Evolutionary conservation across 352 stramenopile species (phyloP).

Genomic region (Phytophthora hybrid): DNA sequence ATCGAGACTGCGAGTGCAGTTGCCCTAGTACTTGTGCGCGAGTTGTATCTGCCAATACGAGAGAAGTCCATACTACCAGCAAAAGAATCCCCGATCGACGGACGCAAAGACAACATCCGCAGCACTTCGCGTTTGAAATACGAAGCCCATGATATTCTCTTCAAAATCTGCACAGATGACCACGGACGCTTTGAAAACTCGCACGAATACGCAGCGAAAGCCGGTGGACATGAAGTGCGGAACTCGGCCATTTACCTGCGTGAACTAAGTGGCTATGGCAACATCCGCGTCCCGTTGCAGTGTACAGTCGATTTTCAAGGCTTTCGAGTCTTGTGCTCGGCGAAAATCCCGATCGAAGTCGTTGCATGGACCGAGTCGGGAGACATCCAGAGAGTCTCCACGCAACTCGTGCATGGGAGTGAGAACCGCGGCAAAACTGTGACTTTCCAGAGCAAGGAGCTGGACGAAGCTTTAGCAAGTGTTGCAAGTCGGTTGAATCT

Average conservation of each 20-base stretch:
- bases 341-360: slow-evolving; percentile 87
- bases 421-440: slow-evolving; percentile 87
- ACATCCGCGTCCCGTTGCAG: slow-evolving; percentile 78
- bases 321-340: slow-evolving; percentile 86
- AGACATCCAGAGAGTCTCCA: slow-evolving; percentile 64
- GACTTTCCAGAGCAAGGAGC: slow-evolving; percentile 78
- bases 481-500: slow-evolving; percentile 83
- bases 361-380: slow-evolving; percentile 72
- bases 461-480: slow-evolving; percentile 73
- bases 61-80: slow-evolving; percentile 85
- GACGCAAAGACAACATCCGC: slow-evolving; percentile 74
- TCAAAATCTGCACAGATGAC: slow-evolving; percentile 92
- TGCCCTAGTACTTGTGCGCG: slow-evolving; percentile 82
- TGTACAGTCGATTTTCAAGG: slow-evolving; percentile 91
- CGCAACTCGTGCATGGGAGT: slow-evolving; percentile 89
- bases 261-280: slow-evolving; percentile 37
- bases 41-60: slow-evolving; percentile 75
- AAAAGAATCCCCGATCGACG: slow-evolving; percentile 63
- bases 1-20: slow-evolving; percentile 74
- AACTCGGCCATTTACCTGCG: slow-evolving; percentile 85
- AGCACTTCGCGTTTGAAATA: slow-evolving; percentile 69
- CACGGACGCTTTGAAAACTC: slow-evolving; percentile 92
- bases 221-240: slow-evolving; percentile 77
- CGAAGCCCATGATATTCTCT: slow-evolving; percentile 90
- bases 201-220: slow-evolving; percentile 91